These are phyloP conservation scores for Aleurites moluccanus DNA, from an alignment of 441 rosid species.

Conservation along the genomic window DNA sequence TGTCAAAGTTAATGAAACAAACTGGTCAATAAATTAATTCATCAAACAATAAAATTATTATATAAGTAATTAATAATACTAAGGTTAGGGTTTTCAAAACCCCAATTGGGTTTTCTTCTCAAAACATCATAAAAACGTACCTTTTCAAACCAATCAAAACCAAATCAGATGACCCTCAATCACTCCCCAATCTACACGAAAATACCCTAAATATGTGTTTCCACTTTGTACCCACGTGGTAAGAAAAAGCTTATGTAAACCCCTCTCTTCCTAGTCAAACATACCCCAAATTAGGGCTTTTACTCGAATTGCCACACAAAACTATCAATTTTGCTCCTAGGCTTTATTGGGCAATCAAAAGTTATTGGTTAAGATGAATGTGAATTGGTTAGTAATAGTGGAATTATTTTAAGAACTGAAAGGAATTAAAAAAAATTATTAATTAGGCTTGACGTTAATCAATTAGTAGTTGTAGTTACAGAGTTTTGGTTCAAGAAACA, in stretches of 20 bases:
- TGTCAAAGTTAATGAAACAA: conserved; percentile 17
- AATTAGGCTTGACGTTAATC: conserved; percentile 34
- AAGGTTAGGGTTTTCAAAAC: conserved; percentile 35
- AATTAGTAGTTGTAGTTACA: conserved; percentile 27
- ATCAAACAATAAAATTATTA: background rate
- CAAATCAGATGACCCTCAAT: conserved; percentile 25
- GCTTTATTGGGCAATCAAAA: conserved; percentile 27
- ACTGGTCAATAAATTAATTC: conserved; percentile 16
- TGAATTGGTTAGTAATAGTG: no score
- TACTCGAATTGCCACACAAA: conserved; percentile 23
- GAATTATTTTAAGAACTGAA: no score
- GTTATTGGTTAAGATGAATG: background rate
- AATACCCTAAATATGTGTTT: conserved; percentile 28
- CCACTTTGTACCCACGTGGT: conserved; percentile 34
- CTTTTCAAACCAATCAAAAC: conserved; percentile 36
- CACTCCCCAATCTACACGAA: conserved; percentile 33
- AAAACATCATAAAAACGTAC: conserved; percentile 25
- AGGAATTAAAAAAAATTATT: background rate
- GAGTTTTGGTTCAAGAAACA: conserved; percentile 38
- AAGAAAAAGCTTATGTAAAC: conserved; percentile 1
- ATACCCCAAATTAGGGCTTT: conserved; percentile 38
- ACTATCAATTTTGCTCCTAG: conserved; percentile 24
- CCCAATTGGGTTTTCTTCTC: conserved; percentile 20
- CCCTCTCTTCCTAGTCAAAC: conserved; percentile 31
- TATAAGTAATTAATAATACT: no score